Percentiles rank a stretch among this genome's conserved stretches.
phyloP scores from a whole-genome alignment of 257 asterid species.

The Solanum habrochaites region DNA sequence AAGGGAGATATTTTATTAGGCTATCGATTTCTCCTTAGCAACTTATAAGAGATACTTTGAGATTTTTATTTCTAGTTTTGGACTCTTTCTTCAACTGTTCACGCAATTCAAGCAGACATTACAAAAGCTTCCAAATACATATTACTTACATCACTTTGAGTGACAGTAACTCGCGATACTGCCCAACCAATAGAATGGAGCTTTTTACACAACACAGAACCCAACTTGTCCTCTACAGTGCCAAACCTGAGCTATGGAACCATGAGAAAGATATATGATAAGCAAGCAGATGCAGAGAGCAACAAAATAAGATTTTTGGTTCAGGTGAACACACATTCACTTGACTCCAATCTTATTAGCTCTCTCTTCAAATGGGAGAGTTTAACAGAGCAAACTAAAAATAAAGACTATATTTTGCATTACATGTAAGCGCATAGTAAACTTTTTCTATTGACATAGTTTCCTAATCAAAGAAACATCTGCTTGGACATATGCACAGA shows the following conservation, averaged over 20 bases:
- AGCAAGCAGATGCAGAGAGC: slow-evolving; percentile 7
- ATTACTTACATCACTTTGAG: slow-evolving; percentile 58
- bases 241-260: slow-evolving; percentile 98
- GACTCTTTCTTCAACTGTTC: background rate
- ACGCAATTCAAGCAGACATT: background rate
- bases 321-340: background rate
- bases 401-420: background rate
- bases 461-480: background rate
- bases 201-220: slow-evolving; percentile 44
- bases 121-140: background rate
- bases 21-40: background rate
- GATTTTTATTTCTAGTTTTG: background rate
- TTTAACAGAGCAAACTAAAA: background rate
- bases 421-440: background rate
- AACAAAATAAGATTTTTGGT: background rate
- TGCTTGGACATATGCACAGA: background rate
- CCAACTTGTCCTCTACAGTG: slow-evolving; percentile 65
- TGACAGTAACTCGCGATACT: slow-evolving; percentile 48
- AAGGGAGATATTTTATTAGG: background rate
- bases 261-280: slow-evolving; percentile 29
- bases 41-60: background rate
- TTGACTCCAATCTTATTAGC: background rate
- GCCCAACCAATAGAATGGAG: slow-evolving; percentile 75
- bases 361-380: background rate
- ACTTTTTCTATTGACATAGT: background rate